These are phyloP conservation scores for Hygrophorus russula DNA, from an alignment of 768 basidiomycete genomes.

Conservation along the genomic window DNA sequence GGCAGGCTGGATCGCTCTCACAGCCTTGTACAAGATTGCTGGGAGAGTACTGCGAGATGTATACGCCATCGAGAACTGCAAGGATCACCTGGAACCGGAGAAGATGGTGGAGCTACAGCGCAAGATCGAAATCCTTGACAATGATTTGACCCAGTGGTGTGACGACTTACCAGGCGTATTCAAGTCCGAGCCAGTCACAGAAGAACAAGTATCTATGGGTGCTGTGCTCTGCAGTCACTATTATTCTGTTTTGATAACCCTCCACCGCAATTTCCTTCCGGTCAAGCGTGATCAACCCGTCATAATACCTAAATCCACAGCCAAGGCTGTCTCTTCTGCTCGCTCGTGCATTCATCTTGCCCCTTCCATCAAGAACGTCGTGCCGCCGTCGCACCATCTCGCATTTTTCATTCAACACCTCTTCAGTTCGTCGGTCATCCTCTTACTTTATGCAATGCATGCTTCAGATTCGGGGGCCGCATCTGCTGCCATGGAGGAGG, in stretches of 20 bases:
- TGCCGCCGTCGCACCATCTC: constrained; percentile 77
- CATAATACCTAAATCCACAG: constrained; percentile 53
- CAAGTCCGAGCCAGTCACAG: constrained; percentile 62
- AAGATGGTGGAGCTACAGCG: constrained; percentile 67
- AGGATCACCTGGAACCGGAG: constrained; percentile 62
- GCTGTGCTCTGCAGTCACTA: constrained; percentile 83
- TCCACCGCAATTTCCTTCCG: constrained; percentile 82
- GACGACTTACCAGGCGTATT: constrained; percentile 64
- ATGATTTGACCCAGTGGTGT: constrained; percentile 73
- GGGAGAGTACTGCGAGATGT: constrained; percentile 76
- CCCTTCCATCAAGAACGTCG: constrained; percentile 73
- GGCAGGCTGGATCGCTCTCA: constrained; percentile 70
- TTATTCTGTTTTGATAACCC: constrained; percentile 77
- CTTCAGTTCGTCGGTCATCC: constrained; percentile 82
- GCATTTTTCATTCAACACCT: constrained; percentile 86
- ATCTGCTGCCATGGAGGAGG: constrained; percentile 74
- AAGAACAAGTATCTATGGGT: constrained; percentile 78
- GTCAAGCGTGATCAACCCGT: constrained; percentile 62
- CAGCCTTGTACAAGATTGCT: constrained; percentile 73
- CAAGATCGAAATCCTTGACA: constrained; percentile 69
- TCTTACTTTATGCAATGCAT: constrained; percentile 81
- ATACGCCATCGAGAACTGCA: constrained; percentile 71
- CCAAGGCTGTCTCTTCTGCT: constrained; percentile 75
- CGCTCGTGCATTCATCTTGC: constrained; percentile 80
- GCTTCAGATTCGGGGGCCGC: constrained; percentile 53